Percentiles rank a stretch among this genome's conserved stretches.
phyloP scores from a whole-genome alignment of 805 yeast genomes.

The Kuraishia floccosa region DNA sequence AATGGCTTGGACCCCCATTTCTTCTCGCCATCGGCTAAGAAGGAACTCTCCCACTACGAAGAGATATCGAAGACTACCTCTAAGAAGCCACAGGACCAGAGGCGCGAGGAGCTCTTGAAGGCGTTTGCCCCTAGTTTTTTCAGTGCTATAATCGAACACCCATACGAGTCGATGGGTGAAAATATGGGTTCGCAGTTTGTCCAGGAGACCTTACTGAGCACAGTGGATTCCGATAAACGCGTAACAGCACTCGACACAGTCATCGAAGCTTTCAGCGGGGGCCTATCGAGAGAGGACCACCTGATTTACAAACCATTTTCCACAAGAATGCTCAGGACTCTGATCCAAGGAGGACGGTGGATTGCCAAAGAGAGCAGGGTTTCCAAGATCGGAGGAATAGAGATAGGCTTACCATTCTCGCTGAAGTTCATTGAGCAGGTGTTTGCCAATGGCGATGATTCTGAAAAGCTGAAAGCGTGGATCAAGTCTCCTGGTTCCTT shows the following conservation, averaged over 20 bases:
- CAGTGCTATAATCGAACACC: conserved; percentile 36
- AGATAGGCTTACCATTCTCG: conserved; percentile 52
- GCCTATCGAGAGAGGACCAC: conserved; percentile 55
- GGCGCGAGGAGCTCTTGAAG: conserved; percentile 59
- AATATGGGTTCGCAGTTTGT: conserved; percentile 79
- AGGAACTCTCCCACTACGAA: conserved; percentile 49
- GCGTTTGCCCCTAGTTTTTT: conserved; percentile 59
- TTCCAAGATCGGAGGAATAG: conserved; percentile 29
- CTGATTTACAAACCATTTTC: conserved; percentile 63
- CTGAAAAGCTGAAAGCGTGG: conserved; percentile 51
- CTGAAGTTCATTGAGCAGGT: conserved; percentile 28
- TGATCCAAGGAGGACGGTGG: conserved; percentile 84
- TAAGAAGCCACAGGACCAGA: conserved; percentile 71
- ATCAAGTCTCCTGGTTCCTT: conserved; percentile 64
- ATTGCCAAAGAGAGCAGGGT: conserved; percentile 48
- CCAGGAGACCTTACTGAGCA: conserved; percentile 59
- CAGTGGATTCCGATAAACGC: conserved; percentile 29
- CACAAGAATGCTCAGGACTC: conserved; percentile 59
- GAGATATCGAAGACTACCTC: conserved; percentile 58
- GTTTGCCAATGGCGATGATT: conserved; percentile 34
- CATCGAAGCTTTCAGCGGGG: conserved; percentile 51
- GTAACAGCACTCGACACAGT: conserved; percentile 43
- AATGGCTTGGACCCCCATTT: conserved; percentile 73
- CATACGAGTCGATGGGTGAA: conserved; percentile 44
- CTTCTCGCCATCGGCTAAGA: conserved; percentile 59